These are phyloP conservation scores for Fragaria nilgerrensis DNA, from an alignment of 306 rosid species.

Conservation along the genomic window DNA sequence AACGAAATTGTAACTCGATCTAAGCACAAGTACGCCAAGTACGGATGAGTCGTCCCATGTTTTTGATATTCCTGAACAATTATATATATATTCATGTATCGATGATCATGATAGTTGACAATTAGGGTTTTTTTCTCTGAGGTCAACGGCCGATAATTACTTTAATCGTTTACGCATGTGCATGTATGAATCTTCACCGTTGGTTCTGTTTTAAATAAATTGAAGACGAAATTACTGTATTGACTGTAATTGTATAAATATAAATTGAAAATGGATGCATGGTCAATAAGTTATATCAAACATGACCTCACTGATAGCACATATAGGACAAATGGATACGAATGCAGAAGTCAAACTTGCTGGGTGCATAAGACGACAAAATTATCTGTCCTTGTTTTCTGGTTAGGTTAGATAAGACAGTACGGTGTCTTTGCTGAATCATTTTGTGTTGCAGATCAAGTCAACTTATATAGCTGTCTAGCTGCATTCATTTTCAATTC, in stretches of 20 bases:
- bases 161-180: background rate
- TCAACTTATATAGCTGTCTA: background rate
- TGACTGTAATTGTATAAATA: background rate
- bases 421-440: background rate
- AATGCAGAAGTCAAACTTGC: background rate
- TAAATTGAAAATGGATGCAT: background rate
- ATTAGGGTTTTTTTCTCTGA: background rate
- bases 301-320: background rate
- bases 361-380: background rate
- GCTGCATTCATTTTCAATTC: background rate
- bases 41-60: background rate
- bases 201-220: background rate
- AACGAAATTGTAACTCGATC: background rate
- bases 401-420: background rate
- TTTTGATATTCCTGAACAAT: background rate
- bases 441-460: background rate
- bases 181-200: background rate
- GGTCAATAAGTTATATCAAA: background rate
- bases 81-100: background rate
- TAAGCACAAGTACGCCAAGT: background rate
- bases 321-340: background rate
- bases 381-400: no score
- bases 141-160: background rate
- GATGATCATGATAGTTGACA: background rate
- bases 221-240: background rate